Base-by-base conservation (phyloP, 495 filamentous ascomycete genomes). In the Hypoxylon fragiforme region DNA sequence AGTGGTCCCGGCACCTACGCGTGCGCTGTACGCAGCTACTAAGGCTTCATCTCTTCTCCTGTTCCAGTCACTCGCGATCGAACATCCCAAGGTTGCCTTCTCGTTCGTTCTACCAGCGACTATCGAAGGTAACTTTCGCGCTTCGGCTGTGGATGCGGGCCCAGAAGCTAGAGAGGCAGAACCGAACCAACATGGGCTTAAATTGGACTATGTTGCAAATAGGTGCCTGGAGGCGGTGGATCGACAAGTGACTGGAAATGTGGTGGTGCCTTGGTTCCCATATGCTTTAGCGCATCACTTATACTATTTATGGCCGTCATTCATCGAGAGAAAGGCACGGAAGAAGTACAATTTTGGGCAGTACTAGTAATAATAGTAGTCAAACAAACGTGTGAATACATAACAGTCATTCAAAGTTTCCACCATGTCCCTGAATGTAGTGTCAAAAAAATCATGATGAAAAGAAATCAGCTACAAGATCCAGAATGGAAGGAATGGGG, bases 51-150 rank as follows among this genome's bases (percentile, higher is more conserved):
- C 64, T 1, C 44, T 69, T 26, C 58, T 63, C 1, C 34, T 69
- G 5, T 69, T 65, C 36, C 66, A 69, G 26, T 62, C 64, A 1
- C 57, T 69, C 24, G 63, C 66, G 20, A 67, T 69, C 44, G 66
- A 69, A 30, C 64, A 69, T 13, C 61, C 64, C 0, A 44, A 51
- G 22, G 61, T 69, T 30, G 55, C 64, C 19, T 69, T 69, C 32
- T 56, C 58, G 0, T 57, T 47, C 21, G 21, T 65, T 2, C 49
- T 69, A 12, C 66, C 66, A 7, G 60, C 60, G 1, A 69, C 66
- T 7, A 67, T 69, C 16, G 44, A 67, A 34, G 66, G 66, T 2
- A 60, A 63, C 38, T 69, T 69, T 35, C 64, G 66, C 1, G 52
- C 66, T 9, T 62, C 61, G 19, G 66, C 66, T 6, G 64, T 69